A percentile compares a stretch with the other conserved stretches of the same genome.
Evolutionary conservation across 2,329 filamentous ascomycete genomes (phyloP).

Genomic region (Calonectria pauciramosa): DNA sequence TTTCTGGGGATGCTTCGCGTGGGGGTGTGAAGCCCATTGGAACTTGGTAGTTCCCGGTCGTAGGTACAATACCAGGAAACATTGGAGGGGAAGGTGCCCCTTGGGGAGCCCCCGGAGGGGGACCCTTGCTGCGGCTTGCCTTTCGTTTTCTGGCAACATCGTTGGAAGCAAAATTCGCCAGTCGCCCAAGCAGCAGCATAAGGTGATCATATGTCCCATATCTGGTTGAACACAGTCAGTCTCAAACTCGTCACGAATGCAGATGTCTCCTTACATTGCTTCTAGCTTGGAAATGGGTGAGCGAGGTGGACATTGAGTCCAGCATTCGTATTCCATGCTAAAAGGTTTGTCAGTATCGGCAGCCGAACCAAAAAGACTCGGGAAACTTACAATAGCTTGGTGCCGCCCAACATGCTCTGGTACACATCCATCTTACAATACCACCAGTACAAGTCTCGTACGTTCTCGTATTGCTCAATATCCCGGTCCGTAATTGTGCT

Average conservation of each 20-base stretch:
- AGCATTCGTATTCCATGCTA: conserved; percentile 84
- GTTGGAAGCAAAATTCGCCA: conserved; percentile 82
- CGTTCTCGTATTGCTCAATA: conserved; percentile 82
- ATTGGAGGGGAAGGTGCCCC: conserved; percentile 55
- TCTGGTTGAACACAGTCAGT: conserved; percentile 58
- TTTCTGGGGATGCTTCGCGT: conserved; percentile 57
- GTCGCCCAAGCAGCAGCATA: conserved; percentile 82
- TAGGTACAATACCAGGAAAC: conserved; percentile 70
- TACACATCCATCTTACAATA: conserved; percentile 95
- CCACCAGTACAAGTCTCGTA: conserved; percentile 95
- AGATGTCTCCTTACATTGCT: conserved; percentile 69
- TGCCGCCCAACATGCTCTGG: conserved; percentile 90
- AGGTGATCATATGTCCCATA: conserved; percentile 93
- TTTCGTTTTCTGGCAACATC: conserved; percentile 85
- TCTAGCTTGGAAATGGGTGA: conserved; percentile 83
- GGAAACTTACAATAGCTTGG: conserved; percentile 82
- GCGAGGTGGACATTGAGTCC: conserved; percentile 90
- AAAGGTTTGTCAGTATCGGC: conserved; percentile 35
- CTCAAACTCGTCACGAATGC: neutral
- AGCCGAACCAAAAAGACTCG: neutral
- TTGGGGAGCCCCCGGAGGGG: conserved; percentile 44
- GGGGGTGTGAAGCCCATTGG: conserved; percentile 70
- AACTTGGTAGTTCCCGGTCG: conserved; percentile 62
- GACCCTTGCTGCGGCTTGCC: conserved; percentile 57
- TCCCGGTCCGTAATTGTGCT: conserved; percentile 67